These are phyloP conservation scores for Botrytis hyacinthi DNA, from an alignment of 2,329 filamentous ascomycete species.

Conservation along the genomic window DNA sequence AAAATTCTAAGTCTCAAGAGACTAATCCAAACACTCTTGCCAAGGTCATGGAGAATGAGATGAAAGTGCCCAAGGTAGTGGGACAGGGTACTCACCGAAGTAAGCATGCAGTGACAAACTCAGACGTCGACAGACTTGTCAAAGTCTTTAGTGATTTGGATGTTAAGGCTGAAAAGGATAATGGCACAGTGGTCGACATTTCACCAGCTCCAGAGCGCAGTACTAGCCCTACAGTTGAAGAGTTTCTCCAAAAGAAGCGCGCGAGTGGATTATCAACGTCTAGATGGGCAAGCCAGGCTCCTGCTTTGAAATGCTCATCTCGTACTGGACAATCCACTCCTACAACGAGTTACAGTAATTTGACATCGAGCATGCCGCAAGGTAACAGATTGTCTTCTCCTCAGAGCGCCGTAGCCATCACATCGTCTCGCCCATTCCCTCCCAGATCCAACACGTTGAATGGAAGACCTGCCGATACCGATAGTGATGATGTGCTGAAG, in stretches of 20 bases:
- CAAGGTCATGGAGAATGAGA: neutral
- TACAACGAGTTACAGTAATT: neutral
- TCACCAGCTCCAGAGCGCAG: neutral
- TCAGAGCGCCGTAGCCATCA: neutral
- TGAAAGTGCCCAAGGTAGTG: neutral
- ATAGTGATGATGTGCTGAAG: conserved; percentile 19
- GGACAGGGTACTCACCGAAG: neutral
- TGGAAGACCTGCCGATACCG: neutral
- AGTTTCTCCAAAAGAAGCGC: conserved; percentile 12
- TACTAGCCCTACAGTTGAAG: conserved; percentile 5
- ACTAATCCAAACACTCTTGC: too few relatives aligned
- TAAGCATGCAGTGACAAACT: conserved; percentile 1
- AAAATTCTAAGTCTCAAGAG: neutral
- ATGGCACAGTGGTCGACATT: neutral
- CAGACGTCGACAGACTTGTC: neutral
- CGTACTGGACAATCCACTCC: neutral
- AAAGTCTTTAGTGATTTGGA: neutral
- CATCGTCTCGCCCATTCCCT: neutral
- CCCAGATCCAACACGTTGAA: neutral
- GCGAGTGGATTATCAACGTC: conserved; percentile 6
- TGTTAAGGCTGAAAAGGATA: neutral
- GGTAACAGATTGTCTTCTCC: neutral
- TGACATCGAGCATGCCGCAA: neutral
- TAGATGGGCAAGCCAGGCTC: conserved; percentile 12
- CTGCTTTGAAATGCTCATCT: neutral